These are phyloP conservation scores for Gnomoniopsis sp. DNA, from an alignment of 2,329 filamentous ascomycete genomes.

Conservation along the genomic window DNA sequence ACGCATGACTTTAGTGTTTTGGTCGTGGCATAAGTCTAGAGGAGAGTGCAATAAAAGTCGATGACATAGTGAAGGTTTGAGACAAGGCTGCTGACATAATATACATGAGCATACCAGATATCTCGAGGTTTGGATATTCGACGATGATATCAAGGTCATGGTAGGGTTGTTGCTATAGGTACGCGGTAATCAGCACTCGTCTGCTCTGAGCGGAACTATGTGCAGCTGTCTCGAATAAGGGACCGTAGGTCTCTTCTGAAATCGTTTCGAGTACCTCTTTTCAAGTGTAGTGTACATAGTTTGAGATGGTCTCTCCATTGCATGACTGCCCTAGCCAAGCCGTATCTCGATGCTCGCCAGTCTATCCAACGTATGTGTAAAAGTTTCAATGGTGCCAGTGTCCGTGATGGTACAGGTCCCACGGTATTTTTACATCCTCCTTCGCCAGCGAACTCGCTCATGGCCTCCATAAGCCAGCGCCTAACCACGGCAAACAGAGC, in stretches of 20 bases:
- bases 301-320: neutral
- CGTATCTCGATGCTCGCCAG: neutral
- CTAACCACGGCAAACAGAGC: too few relatives aligned
- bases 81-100: too few relatives aligned
- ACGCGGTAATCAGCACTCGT: too few relatives aligned
- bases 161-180: too few relatives aligned
- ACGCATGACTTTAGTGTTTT: neutral
- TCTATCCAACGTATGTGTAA: slow-evolving; percentile 1
- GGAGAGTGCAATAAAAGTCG: neutral
- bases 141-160: too few relatives aligned
- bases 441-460: neutral
- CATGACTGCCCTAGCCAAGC: neutral
- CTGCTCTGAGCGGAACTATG: too few relatives aligned
- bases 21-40: neutral
- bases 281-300: slow-evolving; percentile 10
- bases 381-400: neutral
- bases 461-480: neutral
- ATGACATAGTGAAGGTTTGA: neutral
- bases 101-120: too few relatives aligned
- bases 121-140: too few relatives aligned
- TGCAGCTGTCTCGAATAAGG: too few relatives aligned
- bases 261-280: neutral
- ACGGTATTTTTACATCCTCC: neutral
- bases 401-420: neutral
- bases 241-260: too few relatives aligned